A percentile compares a stretch with the other conserved stretches of the same genome.
phyloP scores from a whole-genome alignment of 208 protist species.

The Kentomonas sorsogonicus region DNA sequence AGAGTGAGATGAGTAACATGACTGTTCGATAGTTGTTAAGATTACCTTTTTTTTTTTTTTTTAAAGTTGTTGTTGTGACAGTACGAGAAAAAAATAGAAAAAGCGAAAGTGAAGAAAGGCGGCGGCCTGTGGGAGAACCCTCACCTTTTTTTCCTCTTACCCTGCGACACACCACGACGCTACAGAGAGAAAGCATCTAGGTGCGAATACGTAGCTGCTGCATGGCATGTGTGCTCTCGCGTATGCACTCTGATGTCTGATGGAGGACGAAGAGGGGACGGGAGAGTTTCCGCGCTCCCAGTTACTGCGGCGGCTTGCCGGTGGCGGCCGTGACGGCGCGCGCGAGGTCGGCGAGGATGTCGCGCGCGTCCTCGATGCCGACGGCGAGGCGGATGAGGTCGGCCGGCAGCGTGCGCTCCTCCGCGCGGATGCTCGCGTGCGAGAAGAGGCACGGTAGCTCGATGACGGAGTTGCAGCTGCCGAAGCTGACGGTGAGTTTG shows the following conservation, averaged over 20 bases:
- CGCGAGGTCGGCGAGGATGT: conserved; percentile 86
- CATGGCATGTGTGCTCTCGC: too few relatives aligned
- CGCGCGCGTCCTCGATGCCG: conserved; percentile 92
- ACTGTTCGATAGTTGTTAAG: neutral
- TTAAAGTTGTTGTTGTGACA: neutral
- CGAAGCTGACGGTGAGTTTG: conserved; percentile 92
- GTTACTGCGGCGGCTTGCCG: conserved; percentile 12
- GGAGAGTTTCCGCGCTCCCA: neutral
- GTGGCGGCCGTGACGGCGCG: conserved; percentile 67
- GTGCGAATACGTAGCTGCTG: too few relatives aligned
- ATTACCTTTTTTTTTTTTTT: neutral
- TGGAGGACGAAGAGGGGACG: too few relatives aligned
- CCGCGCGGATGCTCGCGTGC: conserved; percentile 91
- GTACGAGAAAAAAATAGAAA: neutral
- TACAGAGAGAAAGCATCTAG: too few relatives aligned
- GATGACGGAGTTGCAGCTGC: conserved; percentile 91
- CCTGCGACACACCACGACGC: too few relatives aligned
- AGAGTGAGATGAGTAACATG: conserved; percentile 8
- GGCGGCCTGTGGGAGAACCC: too few relatives aligned
- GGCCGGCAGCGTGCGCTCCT: conserved; percentile 81
- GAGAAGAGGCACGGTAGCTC: conserved; percentile 93
- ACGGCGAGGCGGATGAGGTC: conserved; percentile 90
- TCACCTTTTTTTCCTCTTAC: neutral
- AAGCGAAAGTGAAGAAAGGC: conserved; percentile 11
- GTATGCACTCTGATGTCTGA: too few relatives aligned